Conservation (phyloP, 2,329 filamentous ascomycete species). For the Leptographium lundbergii region DNA sequence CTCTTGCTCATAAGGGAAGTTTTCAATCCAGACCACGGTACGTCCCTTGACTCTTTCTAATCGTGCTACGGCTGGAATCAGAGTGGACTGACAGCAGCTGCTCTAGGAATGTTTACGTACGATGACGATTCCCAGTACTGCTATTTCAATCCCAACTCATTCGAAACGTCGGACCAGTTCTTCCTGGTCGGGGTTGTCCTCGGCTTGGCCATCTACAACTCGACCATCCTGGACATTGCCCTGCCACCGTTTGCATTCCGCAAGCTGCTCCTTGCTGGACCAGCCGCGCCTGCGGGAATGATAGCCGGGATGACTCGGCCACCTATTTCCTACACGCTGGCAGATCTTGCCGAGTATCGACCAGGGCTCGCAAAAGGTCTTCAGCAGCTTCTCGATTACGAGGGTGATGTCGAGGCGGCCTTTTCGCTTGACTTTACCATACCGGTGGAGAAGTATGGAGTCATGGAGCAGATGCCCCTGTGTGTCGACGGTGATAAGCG, state of each 20-base stretch:
- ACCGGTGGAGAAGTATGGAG: slow-evolving; percentile 66
- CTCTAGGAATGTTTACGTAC: slow-evolving; percentile 73
- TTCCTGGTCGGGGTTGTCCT: slow-evolving; percentile 81
- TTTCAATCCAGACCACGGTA: slow-evolving; percentile 82
- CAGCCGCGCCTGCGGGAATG: slow-evolving; percentile 41
- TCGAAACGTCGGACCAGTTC: slow-evolving; percentile 85
- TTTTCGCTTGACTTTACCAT: slow-evolving; percentile 76
- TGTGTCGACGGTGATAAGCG: slow-evolving; percentile 60
- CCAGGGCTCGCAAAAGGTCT: slow-evolving; percentile 66
- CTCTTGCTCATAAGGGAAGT: slow-evolving; percentile 76
- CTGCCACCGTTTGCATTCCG: slow-evolving; percentile 82
- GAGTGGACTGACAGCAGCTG: not conserved
- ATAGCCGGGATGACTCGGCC: slow-evolving; percentile 41
- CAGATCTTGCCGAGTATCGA: slow-evolving; percentile 72
- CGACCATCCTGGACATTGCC: slow-evolving; percentile 79
- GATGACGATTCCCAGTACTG: slow-evolving; percentile 84
- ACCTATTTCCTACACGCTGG: slow-evolving; percentile 60
- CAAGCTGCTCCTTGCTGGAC: slow-evolving; percentile 68
- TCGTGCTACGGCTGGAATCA: not conserved
- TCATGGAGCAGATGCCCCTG: slow-evolving; percentile 52
- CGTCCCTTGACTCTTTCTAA: slow-evolving; percentile 17
- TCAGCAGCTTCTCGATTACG: slow-evolving; percentile 64
- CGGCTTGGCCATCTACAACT: slow-evolving; percentile 88
- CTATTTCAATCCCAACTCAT: slow-evolving; percentile 84
- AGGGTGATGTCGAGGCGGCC: slow-evolving; percentile 68